Conservation (phyloP, 2,329 filamentous ascomycete genomes). For the Arthrobotrys sphaeroides region DNA sequence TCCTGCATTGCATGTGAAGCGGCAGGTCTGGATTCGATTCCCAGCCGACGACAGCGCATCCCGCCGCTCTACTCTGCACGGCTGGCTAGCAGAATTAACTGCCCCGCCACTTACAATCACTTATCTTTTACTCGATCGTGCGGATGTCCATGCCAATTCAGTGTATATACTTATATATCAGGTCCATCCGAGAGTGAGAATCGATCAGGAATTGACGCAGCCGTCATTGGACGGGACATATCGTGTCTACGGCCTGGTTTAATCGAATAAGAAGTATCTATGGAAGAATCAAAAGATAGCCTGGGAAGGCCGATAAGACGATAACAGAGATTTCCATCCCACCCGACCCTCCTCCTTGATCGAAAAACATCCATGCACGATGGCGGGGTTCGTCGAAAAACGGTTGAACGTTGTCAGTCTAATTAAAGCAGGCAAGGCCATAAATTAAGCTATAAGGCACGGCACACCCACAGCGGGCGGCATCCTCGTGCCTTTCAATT, state of each 20-base stretch:
- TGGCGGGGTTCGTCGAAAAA: slow-evolving; percentile 20
- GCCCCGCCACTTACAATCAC: too few relatives aligned
- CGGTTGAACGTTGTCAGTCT: neutral
- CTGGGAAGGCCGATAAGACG: neutral
- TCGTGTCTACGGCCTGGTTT: too few relatives aligned
- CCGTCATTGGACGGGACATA: too few relatives aligned
- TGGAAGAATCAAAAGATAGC: too few relatives aligned
- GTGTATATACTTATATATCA: too few relatives aligned
- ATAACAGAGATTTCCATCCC: neutral
- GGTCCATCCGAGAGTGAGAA: too few relatives aligned
- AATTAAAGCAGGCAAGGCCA: neutral
- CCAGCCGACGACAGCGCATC: neutral
- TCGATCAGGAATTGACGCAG: too few relatives aligned
- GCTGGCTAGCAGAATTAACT: too few relatives aligned
- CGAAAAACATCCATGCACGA: too few relatives aligned
- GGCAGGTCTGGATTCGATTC: neutral
- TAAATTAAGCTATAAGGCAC: neutral
- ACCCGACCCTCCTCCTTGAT: neutral
- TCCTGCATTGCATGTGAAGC: neutral
- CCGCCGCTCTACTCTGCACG: neutral
- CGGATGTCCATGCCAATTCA: too few relatives aligned
- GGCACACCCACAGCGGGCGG: neutral
- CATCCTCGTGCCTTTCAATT: neutral
- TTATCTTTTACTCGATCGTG: too few relatives aligned
- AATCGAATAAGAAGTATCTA: too few relatives aligned